Evolutionary conservation across 1,284 basidiomycete species (phyloP).

Genomic region (Austropuccinia psidii): DNA sequence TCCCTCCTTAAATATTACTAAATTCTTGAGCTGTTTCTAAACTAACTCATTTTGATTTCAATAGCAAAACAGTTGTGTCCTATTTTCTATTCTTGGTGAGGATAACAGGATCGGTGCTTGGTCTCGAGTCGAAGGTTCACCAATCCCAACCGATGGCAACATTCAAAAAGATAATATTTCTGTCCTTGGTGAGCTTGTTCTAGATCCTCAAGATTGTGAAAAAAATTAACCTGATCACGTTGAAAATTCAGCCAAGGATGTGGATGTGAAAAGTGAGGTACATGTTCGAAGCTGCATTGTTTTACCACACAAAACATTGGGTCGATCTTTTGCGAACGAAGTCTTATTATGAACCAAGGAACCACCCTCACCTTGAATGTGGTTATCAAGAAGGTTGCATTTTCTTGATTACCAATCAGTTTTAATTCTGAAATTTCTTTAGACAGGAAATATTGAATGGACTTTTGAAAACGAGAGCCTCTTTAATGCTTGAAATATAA

Average conservation of each 20-base stretch:
- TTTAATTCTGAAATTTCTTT: too few relatives aligned
- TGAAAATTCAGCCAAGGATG: conserved; percentile 26
- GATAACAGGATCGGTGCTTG: conserved; percentile 51
- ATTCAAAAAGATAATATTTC: conserved; percentile 51
- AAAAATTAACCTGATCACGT: conserved; percentile 41
- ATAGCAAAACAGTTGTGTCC: conserved; percentile 50
- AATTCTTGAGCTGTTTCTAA: neutral
- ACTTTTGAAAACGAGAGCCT: too few relatives aligned
- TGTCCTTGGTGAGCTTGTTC: conserved; percentile 50
- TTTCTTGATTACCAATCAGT: too few relatives aligned
- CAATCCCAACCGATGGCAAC: conserved; percentile 44
- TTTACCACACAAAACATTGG: conserved; percentile 51
- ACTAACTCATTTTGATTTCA: neutral
- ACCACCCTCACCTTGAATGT: too few relatives aligned
- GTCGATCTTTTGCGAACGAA: conserved; percentile 50
- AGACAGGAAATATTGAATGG: too few relatives aligned
- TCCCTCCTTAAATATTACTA: neutral
- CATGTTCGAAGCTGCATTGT: conserved; percentile 51
- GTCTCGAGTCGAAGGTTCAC: conserved; percentile 51
- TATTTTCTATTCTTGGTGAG: conserved; percentile 51
- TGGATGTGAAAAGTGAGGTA: conserved; percentile 34
- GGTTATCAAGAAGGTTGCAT: too few relatives aligned
- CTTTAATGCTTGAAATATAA: too few relatives aligned
- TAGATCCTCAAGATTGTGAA: conserved; percentile 49
- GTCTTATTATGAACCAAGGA: conserved; percentile 52